These are phyloP conservation scores for Chlorella sp. DNA, from an alignment of 139 green algal genomes.

Conservation along the genomic window DNA sequence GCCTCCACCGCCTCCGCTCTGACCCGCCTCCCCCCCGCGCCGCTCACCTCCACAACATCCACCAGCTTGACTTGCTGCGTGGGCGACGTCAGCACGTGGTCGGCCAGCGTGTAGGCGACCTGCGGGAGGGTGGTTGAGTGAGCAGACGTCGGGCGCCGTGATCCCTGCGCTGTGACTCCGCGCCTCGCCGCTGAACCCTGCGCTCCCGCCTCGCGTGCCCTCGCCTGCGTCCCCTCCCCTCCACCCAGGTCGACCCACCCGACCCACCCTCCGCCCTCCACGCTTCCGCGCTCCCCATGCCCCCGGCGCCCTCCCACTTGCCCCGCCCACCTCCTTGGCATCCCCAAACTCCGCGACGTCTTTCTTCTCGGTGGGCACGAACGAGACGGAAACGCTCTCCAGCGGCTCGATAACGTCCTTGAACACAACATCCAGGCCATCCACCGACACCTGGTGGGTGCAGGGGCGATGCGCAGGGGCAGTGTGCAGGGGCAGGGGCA, in stretches of 20 bases:
- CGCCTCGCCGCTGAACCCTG: too few relatives aligned
- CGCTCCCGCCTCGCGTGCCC: too few relatives aligned
- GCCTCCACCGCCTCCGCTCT: not conserved
- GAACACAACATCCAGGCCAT: constrained; percentile 90
- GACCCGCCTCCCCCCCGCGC: not conserved
- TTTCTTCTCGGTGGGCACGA: constrained; percentile 87
- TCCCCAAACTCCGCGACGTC: constrained; percentile 86
- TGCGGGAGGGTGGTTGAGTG: too few relatives aligned
- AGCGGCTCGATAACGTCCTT: constrained; percentile 99
- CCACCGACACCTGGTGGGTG: constrained; percentile 66
- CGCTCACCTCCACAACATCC: constrained; percentile 54
- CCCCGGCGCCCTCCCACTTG: too few relatives aligned
- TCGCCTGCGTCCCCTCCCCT: too few relatives aligned
- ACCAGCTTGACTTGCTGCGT: constrained; percentile 81
- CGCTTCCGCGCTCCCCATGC: too few relatives aligned
- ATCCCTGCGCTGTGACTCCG: too few relatives aligned
- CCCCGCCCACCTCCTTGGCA: constrained; percentile 49
- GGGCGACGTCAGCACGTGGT: constrained; percentile 67
- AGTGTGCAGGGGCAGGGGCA: too few relatives aligned
- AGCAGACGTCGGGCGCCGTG: too few relatives aligned
- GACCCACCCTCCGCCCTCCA: too few relatives aligned
- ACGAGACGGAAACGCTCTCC: constrained; percentile 75
- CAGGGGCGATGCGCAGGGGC: too few relatives aligned
- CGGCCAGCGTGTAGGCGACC: constrained; percentile 35
- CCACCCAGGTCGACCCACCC: too few relatives aligned